Evolutionary conservation across 306 rosid species (phyloP), one percentile per base, ranked within the genome.

Genomic region (Lathyrus aphaca): DNA sequence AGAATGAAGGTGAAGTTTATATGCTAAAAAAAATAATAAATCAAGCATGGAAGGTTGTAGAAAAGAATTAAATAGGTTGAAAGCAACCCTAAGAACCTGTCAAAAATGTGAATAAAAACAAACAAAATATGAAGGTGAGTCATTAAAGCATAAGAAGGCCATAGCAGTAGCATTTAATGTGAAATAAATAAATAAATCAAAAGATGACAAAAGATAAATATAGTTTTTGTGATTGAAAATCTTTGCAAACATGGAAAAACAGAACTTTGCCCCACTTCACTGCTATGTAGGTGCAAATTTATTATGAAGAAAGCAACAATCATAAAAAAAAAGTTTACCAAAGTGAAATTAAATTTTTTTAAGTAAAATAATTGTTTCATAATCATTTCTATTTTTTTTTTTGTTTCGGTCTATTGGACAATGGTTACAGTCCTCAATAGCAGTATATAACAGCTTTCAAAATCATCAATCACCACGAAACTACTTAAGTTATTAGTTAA

Each of bases 161-260:
- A 75, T 70, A 17, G 72, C 83, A 82, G 77, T 18, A 69, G 78
- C 93, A 80, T 73, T 85, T 73, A 85, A 82, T 83, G 86, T 72
- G 73, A 62, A 56, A 55, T 55, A 25, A 19, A 45, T 25, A 57
- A 64, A 3, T 5, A 69, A 50, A 53, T 56, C 35, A 56, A 74
- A 35, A 78, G 32, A 51, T 29, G 48, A 30, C n/a, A 48, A 40
- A 25, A 25, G 3, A 25, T 3, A 25, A 25, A 25, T 25, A 25
- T 25, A 25, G 29, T 25, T 25, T 25, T 25, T 25, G 78, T 6
- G 55, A 74, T 68, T 55, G 71, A 63, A 49, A 82, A 72, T 74
- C 67, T 76, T 74, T 73, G 81, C 73, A 50, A 49, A 54, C 54
- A 64, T 61, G 79, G 73, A 55, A 51, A 74, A 72, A 43, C 21